Conservation (phyloP, 192 early-diverging fungal species). For the Lobosporangium transversale region DNA sequence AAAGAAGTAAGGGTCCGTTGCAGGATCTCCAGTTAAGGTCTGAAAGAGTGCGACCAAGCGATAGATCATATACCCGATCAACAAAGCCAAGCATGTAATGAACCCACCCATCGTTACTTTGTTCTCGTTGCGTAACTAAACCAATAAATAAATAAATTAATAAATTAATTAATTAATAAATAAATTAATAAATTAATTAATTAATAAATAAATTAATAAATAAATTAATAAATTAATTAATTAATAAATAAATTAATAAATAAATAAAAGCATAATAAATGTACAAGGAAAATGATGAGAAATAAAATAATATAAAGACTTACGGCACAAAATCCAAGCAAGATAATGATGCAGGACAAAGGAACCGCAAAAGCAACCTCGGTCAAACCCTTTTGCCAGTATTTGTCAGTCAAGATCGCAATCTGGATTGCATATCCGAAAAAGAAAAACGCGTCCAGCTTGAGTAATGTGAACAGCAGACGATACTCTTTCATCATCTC, state of each 20-base stretch:
- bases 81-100: conserved; percentile 25
- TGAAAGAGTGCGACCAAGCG: conserved; percentile 13
- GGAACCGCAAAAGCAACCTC: conserved; percentile 44
- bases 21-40: conserved; percentile 20
- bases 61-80: conserved; percentile 42
- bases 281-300: too few species aligned
- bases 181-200: too few species aligned
- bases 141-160: too few species aligned
- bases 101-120: conserved; percentile 50
- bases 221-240: too few species aligned
- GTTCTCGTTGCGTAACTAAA: conserved; percentile 36
- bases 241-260: too few species aligned
- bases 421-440: conserved; percentile 46
- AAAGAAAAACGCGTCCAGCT: conserved; percentile 54
- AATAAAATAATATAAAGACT: too few species aligned
- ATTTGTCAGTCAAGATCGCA: conserved; percentile 30
- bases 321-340: conserved; percentile 31
- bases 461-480: conserved; percentile 44
- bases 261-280: too few species aligned
- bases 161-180: too few species aligned
- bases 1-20: conserved; percentile 41
- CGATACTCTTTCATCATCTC: conserved; percentile 53
- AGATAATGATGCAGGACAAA: conserved; percentile 22
- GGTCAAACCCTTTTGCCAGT: conserved; percentile 35
- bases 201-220: too few species aligned